Evolutionary conservation across 2,329 filamentous ascomycete genomes (phyloP), one percentile per base, ranked within the genome.

Genomic region (Cladosporium cucumerinum): DNA sequence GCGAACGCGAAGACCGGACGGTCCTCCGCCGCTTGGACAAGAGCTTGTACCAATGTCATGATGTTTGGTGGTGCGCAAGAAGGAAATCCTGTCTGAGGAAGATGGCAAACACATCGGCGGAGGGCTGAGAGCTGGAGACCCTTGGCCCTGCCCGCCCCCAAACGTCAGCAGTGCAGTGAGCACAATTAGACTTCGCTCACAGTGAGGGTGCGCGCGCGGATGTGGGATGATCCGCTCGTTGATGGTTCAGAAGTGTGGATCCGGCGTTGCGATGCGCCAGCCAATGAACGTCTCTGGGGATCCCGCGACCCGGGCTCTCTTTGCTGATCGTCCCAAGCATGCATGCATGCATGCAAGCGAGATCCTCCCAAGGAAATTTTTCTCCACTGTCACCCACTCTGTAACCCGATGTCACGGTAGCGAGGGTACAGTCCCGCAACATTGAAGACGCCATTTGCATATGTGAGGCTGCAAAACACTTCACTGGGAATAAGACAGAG

Each of bases 21-120:
- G 43, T 59, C 34, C 61, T 64, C 39, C 30, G 61, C 61, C 43
- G 48, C 28, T 30, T 59, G n/a, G 39, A 49, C 14, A 30, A 63
- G 46, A 2, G 32, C 23, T 12, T 36, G 43, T 16, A 61, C 28
- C 43, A 51, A 12, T 14, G 59, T 34, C 59, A 61, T 61, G 55
- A 8, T 58, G 32, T 26, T 26, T 46, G 28, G 16, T 21, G 26
- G 51, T 12, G 26, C 18, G 16, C 21, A 28, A 30, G 4, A 52
- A 12, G n/a, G 26, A 54, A 8, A 21, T 32, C 2, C 3, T 12
- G 51, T n/a, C 18, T 21, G 26, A 21, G 8, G 26, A 5, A 12
- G 11, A 12, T 2, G 28, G 12, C 7, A 6, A 21, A 54, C 26
- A 32, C n/a, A 6, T 1, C 18, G 18, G 51, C 16, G 36, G 18